Conservation (phyloP, 169 alveolate species). For the Cryptosporidium muris region DNA sequence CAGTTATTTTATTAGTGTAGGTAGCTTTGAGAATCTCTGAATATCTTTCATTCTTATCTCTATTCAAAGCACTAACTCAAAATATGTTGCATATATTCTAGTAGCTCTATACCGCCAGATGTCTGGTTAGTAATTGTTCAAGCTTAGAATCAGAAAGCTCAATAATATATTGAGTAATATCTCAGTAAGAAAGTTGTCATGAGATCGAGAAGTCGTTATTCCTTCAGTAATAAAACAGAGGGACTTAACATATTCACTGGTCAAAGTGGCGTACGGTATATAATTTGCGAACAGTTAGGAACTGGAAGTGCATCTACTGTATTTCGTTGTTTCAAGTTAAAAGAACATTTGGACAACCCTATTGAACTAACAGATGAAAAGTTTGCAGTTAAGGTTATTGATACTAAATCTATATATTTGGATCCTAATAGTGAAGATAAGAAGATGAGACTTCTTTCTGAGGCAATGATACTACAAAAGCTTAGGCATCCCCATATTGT, state of each 20-base stretch:
- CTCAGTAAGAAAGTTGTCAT: neutral
- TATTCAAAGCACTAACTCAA: too few relatives aligned
- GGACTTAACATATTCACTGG: conserved; percentile 32
- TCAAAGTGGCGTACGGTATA: conserved; percentile 62
- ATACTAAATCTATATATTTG: conserved; percentile 13
- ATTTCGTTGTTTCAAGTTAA: conserved; percentile 30
- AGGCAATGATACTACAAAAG: conserved; percentile 76
- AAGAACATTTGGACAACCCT: conserved; percentile 37
- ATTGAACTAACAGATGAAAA: conserved; percentile 8
- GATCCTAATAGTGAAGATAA: conserved; percentile 42
- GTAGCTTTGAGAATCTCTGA: too few relatives aligned
- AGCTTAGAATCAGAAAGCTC: too few relatives aligned
- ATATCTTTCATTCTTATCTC: too few relatives aligned
- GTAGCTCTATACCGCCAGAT: too few relatives aligned
- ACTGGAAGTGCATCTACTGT: conserved; percentile 72
- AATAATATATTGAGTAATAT: neutral
- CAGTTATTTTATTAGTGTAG: too few relatives aligned
- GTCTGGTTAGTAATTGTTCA: too few relatives aligned
- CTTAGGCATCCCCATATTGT: conserved; percentile 82
- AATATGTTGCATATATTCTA: too few relatives aligned
- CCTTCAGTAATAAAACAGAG: too few relatives aligned
- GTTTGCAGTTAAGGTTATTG: conserved; percentile 66
- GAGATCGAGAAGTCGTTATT: too few relatives aligned
- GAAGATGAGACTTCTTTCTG: conserved; percentile 75
- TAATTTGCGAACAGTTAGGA: conserved; percentile 55